Evolutionary conservation across 139 green algal genomes (phyloP).

Genomic region (Haematococcus lacustris): DNA sequence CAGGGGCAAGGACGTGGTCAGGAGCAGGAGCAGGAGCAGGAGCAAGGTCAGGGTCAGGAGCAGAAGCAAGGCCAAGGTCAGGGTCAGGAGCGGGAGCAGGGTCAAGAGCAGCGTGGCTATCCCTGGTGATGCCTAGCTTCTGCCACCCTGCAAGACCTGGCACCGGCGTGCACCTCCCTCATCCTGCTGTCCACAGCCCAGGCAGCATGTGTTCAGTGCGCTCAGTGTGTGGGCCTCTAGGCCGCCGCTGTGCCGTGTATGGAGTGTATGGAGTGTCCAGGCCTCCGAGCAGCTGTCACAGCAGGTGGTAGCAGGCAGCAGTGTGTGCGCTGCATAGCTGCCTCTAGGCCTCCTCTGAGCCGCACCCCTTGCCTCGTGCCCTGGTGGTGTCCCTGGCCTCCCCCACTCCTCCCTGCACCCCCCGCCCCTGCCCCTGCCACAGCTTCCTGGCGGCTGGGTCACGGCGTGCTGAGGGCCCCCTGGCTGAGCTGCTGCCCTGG

Average conservation of each 20-base stretch:
- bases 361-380: background rate
- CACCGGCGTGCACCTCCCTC: too few species aligned
- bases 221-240: too few species aligned
- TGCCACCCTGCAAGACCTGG: too few species aligned
- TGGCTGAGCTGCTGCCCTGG: constrained; percentile 62
- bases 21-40: background rate
- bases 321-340: background rate
- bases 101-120: background rate
- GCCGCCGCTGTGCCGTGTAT: too few species aligned
- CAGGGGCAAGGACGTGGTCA: too few species aligned
- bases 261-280: too few species aligned
- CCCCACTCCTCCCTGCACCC: background rate
- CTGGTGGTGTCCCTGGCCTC: background rate
- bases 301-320: background rate
- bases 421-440: background rate
- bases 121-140: too few species aligned
- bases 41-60: too few species aligned
- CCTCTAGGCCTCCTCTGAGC: background rate
- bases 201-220: too few species aligned
- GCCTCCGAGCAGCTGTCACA: background rate
- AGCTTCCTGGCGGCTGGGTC: constrained; percentile 12
- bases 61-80: too few species aligned
- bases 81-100: too few species aligned
- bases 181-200: too few species aligned
- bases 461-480: constrained; percentile 37